Base-by-base conservation (phyloP, 441 rosid genomes). In the Populus hybrid region DNA sequence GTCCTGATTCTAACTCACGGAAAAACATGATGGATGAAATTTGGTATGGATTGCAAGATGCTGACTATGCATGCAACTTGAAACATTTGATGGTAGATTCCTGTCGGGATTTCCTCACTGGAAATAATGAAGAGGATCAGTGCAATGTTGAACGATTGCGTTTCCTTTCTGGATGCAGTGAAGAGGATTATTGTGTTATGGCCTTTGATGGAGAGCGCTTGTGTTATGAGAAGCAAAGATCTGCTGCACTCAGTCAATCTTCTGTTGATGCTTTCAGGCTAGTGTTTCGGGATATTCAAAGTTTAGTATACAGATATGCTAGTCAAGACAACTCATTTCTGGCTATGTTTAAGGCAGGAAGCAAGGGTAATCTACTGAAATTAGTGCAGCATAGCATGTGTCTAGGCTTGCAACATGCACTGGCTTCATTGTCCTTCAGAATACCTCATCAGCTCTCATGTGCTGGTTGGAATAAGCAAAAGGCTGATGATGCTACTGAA, bases 381-480 rank as follows among this genome's bases (percentile, higher is more conserved):
- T 77, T 97, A 29, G 97, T 88, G 45, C 99, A 97, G 79, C 99
- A 97, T 61, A 89, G 98, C 85, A 86, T 97, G 94, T 93, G 97
- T 73, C 81, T 97, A 4, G 99, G 99, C 63, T 78, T 97, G 72
- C 99, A 97, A 67, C 92, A 93, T 76, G 90, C 99, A 0, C 82
- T 92, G 36, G 97, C 87, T 76, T 90, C 99, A 2, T 82, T 97
- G 77, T 89, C 99, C 20, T 97, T 91, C 66, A 87, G 93, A 63
- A 87, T 97, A 70, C 99, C 99, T 12, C 88, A 83, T 7, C 74
- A 90, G 74, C 97, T 97, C 74, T 83, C 94, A 4, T 92, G 95
- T 76, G 82, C 73, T 64, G 83, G 91, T 53, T 97, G 98, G 98
- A 92, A 93, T 45, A 86, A 85, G 75, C 90, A 79, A 11, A 89